Base-by-base conservation (phyloP, 2,329 filamentous ascomycete genomes). In the Trichophyton simii region DNA sequence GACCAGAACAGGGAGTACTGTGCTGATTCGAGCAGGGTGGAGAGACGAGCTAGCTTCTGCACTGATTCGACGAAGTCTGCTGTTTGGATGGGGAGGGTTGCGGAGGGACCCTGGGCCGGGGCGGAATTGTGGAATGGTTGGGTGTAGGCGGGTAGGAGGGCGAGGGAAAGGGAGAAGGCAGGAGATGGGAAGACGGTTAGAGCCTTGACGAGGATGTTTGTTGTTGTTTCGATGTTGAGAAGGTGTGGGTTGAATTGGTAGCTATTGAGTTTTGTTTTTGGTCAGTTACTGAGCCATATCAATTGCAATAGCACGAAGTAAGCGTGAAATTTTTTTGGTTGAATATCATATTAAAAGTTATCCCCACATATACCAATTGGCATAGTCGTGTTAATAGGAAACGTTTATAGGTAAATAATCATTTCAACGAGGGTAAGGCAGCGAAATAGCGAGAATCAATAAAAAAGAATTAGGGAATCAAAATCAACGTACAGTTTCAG, bases 181-280 rank as follows among this genome's bases (percentile, higher is more conserved):
- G 94, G 86, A 20, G 89, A 91, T 66, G 94, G 94, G 82, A 99
- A 99, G 79, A 96, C 89, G 68, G 92, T 96, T 74, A 99, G 86
- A 68, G 91, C 84, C 82, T 97, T 99, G 81, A 95, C 91, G 75
- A 99, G 90, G 79, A 97, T 88, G 83, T 97, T 97, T 82, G 94
- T 97, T 77, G 94, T 91, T 72, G 92, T 90, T 78, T 99, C 94
- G 73, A 96, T 89, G 80, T 94, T 92, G 73, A 91, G 86, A 69
- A 96, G 89, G 81, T 97, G 91, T 59, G 94, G 94, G 84, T 99
- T 99, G 80, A 99, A 96, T 80, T 99, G 95, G 83, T 99, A 99
- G 67, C 94, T 99, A 4, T 44, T 44, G n/a, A 7, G 22, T 22
- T 18, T 8, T 18, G 18, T 18, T 18, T 44, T 18, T n/a, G 41